These are phyloP conservation scores for Aquanectria penicillioides DNA, from an alignment of 2,329 filamentous ascomycete genomes.

Conservation along the genomic window DNA sequence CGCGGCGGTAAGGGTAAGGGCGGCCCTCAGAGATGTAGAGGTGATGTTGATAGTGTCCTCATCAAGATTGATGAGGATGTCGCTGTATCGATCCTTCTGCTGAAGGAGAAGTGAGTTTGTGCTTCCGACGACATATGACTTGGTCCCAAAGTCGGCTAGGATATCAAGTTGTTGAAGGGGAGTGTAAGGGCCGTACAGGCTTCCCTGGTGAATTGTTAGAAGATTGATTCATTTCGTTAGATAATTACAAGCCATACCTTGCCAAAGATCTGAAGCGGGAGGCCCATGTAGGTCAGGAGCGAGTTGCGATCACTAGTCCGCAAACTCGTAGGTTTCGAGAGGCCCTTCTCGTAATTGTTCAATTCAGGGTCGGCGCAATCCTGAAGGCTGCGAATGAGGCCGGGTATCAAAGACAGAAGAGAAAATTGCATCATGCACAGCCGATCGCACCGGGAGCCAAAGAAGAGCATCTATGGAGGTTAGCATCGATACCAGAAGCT, in stretches of 20 bases:
- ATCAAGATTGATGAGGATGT: conserved; percentile 95
- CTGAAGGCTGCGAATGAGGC: conserved; percentile 88
- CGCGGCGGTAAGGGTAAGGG: conserved; percentile 81
- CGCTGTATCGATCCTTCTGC: conserved; percentile 94
- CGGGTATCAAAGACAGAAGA: conserved; percentile 92
- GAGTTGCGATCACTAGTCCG: conserved; percentile 93
- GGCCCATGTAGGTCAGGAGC: conserved; percentile 90
- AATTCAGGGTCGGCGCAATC: conserved; percentile 96
- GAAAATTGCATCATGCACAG: conserved; percentile 99
- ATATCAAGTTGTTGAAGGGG: conserved; percentile 95
- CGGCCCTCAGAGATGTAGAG: conserved; percentile 79
- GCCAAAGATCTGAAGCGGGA: conserved; percentile 94
- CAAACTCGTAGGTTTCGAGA: conserved; percentile 82
- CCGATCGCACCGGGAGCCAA: conserved; percentile 93
- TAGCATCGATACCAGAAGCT: not conserved
- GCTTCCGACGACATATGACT: conserved; percentile 96
- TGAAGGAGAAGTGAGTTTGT: conserved; percentile 95
- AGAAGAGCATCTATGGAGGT: conserved; percentile 87
- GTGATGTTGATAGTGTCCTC: conserved; percentile 87
- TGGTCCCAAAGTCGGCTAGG: conserved; percentile 91
- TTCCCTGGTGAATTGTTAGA: conserved; percentile 67
- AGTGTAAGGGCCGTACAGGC: conserved; percentile 95
- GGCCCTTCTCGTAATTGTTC: conserved; percentile 80
- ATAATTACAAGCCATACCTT: conserved; percentile 64
- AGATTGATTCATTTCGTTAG: not conserved